Evolutionary conservation across 176 grass and related monocot genomes (phyloP), one percentile per base, ranked within the genome.

Genomic region (Calamus simplicifolius): DNA sequence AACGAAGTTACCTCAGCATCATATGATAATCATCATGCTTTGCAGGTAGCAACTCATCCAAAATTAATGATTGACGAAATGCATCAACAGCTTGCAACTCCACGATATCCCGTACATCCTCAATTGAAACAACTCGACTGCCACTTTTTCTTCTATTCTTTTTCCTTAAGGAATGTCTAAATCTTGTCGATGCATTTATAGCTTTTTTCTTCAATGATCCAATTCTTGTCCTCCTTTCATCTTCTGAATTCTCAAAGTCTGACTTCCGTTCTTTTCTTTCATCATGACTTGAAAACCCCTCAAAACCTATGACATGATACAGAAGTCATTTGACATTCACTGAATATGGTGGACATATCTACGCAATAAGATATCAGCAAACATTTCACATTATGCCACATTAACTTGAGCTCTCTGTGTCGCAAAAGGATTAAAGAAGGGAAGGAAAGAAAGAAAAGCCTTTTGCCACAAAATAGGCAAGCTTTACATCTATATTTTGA

Each of bases 11-110:
- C 92, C 92, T 97, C 72, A 97, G 52, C 51, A 97, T 69, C 84
- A 88, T 97, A 82, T 97, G 87, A 78, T 97, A 97, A 66, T 97
- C 92, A 75, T 97, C 87, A 80, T 97, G 92, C 59, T 69, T 85
- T 72, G 75, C 14, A 56, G 87, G 92, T 69, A 97, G 78, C 69
- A 97, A 63, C 48, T 91, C 87, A 16, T 91, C 84, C 58, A 85
- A 79, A 65, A 91, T 16, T 54, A 97, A 61, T 3, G 80, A 64
- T 28, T 97, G 87, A 64, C 78, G 77, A 57, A 97, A 97, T 55
- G 87, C 63, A 70, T 91, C 87, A 1, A 97, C 92, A 58, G 81
- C 81, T 74, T 80, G 75, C 48, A 82, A 62, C 66, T 97, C 92
- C 29, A 78, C 81, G 25, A 88, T 64, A 80, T 97, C 88, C 2